Evolutionary conservation across 2,329 filamentous ascomycete genomes (phyloP).

Genomic region (Pseudogymnoascus sp.): DNA sequence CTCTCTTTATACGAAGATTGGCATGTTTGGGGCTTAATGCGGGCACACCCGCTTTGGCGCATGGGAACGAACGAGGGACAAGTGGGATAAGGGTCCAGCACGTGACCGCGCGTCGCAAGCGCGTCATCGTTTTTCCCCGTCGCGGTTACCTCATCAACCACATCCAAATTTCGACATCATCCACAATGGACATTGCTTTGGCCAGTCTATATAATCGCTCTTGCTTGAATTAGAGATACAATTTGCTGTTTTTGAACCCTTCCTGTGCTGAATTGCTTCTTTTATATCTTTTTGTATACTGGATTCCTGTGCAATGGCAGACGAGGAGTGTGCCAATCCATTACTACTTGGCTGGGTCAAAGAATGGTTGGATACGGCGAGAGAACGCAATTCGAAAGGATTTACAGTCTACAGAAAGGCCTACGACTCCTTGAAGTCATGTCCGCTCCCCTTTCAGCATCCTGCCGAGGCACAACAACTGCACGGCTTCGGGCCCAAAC

Average conservation of each 20-base stretch:
- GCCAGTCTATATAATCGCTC: neutral
- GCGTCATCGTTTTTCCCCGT: conserved; percentile 1
- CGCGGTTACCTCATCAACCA: neutral
- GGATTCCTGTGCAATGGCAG: neutral
- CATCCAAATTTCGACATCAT: neutral
- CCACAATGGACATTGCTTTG: neutral
- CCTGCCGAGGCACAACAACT: conserved; percentile 66
- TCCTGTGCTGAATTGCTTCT: neutral
- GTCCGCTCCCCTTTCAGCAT: conserved; percentile 57
- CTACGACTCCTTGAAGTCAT: conserved; percentile 69
- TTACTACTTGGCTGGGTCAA: conserved; percentile 67
- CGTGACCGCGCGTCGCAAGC: neutral
- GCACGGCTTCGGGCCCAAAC: conserved; percentile 65
- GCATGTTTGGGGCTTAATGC: conserved; percentile 4
- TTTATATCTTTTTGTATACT: neutral
- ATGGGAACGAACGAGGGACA: neutral
- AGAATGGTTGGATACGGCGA: conserved; percentile 67
- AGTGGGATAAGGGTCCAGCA: neutral
- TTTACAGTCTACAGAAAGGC: conserved; percentile 67
- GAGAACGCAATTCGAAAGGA: conserved; percentile 63
- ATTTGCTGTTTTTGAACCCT: neutral
- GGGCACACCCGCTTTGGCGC: conserved; percentile 5
- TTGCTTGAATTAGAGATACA: neutral
- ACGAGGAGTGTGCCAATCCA: conserved; percentile 46
- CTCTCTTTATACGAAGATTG: conserved; percentile 7